phyloP scores from a whole-genome alignment of 2,329 filamentous ascomycete species.

The Penicillium verrucosum region DNA sequence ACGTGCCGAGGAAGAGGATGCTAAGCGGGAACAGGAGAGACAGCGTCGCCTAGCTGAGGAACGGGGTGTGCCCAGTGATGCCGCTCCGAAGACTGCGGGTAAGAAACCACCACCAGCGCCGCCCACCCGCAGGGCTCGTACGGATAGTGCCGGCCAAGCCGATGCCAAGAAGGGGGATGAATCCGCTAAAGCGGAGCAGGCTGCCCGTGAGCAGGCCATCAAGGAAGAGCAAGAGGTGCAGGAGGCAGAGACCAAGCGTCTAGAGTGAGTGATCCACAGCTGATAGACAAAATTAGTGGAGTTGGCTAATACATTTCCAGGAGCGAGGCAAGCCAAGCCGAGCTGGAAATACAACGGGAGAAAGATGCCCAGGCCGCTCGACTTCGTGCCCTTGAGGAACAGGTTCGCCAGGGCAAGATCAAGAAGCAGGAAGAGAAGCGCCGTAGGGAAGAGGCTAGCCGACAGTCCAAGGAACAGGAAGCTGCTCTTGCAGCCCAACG shows the following conservation, averaged over 20 bases:
- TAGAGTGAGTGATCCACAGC: constrained; percentile 68
- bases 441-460: constrained; percentile 80
- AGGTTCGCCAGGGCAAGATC: constrained; percentile 87
- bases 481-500: constrained; percentile 76
- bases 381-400: constrained; percentile 85
- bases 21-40: constrained; percentile 79
- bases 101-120: constrained; percentile 68
- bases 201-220: constrained; percentile 52
- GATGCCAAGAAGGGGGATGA: constrained; percentile 59
- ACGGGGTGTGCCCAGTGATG: constrained; percentile 57
- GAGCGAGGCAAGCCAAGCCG: constrained; percentile 68
- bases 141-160: constrained; percentile 52
- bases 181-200: constrained; percentile 62
- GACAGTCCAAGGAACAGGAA: constrained; percentile 86
- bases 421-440: constrained; percentile 97
- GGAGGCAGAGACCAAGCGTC: constrained; percentile 65
- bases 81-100: constrained; percentile 54
- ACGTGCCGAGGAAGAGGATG: constrained; percentile 92
- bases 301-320: constrained; percentile 47
- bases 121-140: constrained; percentile 68
- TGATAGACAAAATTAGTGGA: not conserved
- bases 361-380: constrained; percentile 77
- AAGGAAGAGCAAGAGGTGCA: constrained; percentile 71
- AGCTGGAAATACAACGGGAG: constrained; percentile 76
- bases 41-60: constrained; percentile 80